A percentile compares a stretch with the other conserved stretches of the same genome.
phyloP scores from a whole-genome alignment of 257 asterid genomes.

The Penstemon barbatus region DNA sequence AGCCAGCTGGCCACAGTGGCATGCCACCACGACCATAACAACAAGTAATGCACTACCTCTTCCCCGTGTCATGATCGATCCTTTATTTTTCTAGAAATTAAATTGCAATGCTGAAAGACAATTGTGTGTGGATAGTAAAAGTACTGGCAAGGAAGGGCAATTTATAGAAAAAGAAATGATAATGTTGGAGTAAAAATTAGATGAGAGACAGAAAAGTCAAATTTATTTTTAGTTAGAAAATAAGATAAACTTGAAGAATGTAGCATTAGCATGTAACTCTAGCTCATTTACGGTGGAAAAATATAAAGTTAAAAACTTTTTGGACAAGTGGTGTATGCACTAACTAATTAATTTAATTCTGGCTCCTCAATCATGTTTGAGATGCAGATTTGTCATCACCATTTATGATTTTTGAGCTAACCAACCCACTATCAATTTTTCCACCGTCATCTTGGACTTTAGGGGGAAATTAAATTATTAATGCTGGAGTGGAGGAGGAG shows the following conservation, averaged over 20 bases:
- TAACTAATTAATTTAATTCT: too few species aligned
- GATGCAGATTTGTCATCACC: neutral
- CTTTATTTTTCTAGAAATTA: neutral
- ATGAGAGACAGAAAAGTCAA: too few species aligned
- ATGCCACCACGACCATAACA: constrained; percentile 24
- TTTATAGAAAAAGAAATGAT: constrained; percentile 8
- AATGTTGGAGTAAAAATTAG: neutral
- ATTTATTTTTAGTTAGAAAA: too few species aligned
- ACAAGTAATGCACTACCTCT: constrained; percentile 36
- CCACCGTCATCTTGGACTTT: too few species aligned
- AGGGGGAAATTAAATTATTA: too few species aligned
- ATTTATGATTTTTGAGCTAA: constrained; percentile 1
- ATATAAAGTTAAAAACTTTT: too few species aligned
- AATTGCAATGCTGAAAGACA: neutral
- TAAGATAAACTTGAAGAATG: too few species aligned
- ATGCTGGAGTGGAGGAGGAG: too few species aligned
- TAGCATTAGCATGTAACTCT: too few species aligned
- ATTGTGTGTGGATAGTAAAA: neutral
- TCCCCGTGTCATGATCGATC: constrained; percentile 29
- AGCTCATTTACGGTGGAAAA: too few species aligned
- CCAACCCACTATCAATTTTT: constrained; percentile 11
- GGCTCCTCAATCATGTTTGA: too few species aligned
- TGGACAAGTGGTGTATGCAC: too few species aligned
- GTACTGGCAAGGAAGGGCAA: neutral
- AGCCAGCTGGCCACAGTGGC: constrained; percentile 25